Evolutionary conservation across 805 yeast species (phyloP).

Genomic region (Ogataea pilisensis): DNA sequence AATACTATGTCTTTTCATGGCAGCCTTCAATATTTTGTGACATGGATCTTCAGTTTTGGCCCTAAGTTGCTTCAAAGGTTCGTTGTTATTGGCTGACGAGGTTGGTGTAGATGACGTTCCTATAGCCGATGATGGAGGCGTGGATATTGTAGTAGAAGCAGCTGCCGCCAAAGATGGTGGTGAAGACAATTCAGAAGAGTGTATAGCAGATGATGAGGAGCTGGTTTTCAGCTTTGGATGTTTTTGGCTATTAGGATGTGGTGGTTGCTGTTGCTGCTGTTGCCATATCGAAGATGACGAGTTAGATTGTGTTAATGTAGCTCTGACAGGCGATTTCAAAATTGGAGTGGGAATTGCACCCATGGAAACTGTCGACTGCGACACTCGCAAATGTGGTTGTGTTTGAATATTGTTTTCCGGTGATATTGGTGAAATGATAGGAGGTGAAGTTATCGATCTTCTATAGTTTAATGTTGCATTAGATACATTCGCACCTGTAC

Average conservation of each 20-base stretch:
- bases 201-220: neutral
- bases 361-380: neutral
- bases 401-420: constrained; percentile 5
- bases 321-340: constrained; percentile 1
- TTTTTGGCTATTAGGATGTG: neutral
- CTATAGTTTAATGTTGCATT: constrained; percentile 5
- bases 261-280: constrained; percentile 1
- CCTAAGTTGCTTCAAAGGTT: constrained; percentile 77
- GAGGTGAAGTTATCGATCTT: constrained; percentile 17
- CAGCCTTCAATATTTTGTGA: constrained; percentile 79
- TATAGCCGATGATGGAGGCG: no score
- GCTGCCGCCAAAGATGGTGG: constrained; percentile 4
- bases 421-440: constrained; percentile 15
- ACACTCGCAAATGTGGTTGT: neutral
- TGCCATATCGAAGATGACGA: constrained; percentile 25
- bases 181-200: neutral
- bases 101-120: neutral
- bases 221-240: neutral
- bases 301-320: constrained; percentile 12
- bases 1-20: constrained; percentile 79
- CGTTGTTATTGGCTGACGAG: constrained; percentile 31
- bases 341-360: neutral
- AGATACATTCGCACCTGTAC: neutral
- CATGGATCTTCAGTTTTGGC: constrained; percentile 92
- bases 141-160: no score